A percentile compares a stretch with the other conserved stretches of the same genome.
Evolutionary conservation across 2,329 filamentous ascomycete species (phyloP).

Genomic region (Hansfordia pulvinata): DNA sequence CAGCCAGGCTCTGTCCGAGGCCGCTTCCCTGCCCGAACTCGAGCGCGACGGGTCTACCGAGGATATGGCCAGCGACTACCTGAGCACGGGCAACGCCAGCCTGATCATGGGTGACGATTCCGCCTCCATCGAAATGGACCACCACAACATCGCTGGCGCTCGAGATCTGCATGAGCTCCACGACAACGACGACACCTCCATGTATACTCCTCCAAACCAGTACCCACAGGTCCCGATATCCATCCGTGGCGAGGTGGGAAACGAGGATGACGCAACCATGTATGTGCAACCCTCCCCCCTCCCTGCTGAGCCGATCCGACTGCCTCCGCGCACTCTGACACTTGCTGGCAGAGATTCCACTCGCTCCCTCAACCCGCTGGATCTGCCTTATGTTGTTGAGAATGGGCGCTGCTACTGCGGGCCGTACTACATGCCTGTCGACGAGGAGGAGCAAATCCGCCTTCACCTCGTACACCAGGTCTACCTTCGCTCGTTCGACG

Average conservation of each 20-base stretch:
- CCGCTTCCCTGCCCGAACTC: no score
- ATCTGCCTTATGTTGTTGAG: slow-evolving; percentile 43
- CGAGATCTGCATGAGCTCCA: background rate
- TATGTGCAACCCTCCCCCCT: background rate
- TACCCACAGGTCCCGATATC: background rate
- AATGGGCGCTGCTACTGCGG: slow-evolving; percentile 50
- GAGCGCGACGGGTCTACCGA: background rate
- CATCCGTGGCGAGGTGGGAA: no score
- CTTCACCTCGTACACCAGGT: slow-evolving; percentile 49
- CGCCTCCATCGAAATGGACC: background rate
- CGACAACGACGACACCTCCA: background rate
- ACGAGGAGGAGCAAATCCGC: slow-evolving; percentile 50
- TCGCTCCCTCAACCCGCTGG: slow-evolving; percentile 32
- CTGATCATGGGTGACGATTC: background rate
- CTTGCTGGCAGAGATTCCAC: slow-evolving; percentile 25
- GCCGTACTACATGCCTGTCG: slow-evolving; percentile 53
- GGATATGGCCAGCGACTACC: background rate
- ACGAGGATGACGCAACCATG: no score
- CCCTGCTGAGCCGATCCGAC: background rate
- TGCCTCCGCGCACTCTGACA: background rate
- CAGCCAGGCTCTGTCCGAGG: background rate
- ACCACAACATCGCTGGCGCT: background rate
- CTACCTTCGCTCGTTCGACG: slow-evolving; percentile 36
- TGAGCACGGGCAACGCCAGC: background rate
- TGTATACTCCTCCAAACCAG: background rate